phyloP scores from a whole-genome alignment of 2,329 filamentous ascomycete genomes.

The Colletotrichum sp. region DNA sequence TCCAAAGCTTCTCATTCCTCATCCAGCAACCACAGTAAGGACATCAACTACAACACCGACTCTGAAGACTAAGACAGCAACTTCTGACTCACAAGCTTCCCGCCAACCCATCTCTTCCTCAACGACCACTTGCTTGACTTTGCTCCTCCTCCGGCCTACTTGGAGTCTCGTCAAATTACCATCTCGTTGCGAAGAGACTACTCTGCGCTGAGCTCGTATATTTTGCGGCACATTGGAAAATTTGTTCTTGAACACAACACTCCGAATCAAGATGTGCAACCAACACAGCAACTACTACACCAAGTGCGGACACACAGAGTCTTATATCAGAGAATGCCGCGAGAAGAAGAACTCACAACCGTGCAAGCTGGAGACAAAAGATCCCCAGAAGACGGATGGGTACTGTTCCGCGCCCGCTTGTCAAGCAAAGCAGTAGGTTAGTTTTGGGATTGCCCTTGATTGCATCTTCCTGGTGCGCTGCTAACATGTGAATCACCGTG shows the following conservation, averaged over 20 bases:
- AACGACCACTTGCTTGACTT: background rate
- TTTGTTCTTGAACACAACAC: background rate
- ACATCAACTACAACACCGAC: background rate
- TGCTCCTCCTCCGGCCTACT: background rate
- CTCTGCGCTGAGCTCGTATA: background rate
- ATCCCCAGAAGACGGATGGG: background rate
- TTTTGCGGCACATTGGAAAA: background rate
- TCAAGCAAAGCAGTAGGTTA: slow-evolving; percentile 20
- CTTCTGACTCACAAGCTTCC: background rate
- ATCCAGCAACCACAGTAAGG: background rate
- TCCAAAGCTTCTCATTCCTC: background rate
- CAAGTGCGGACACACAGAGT: background rate
- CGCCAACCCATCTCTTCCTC: background rate
- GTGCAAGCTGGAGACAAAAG: background rate
- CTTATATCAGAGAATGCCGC: background rate
- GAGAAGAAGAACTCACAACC: background rate
- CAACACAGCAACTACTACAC: background rate
- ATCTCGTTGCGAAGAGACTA: background rate
- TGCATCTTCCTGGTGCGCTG: background rate
- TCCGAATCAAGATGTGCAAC: background rate
- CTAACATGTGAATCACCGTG: background rate
- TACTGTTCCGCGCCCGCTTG: slow-evolving; percentile 7
- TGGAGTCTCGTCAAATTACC: background rate
- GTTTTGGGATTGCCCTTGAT: background rate
- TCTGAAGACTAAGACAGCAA: background rate